Conservation (phyloP, 2,329 filamentous ascomycete species). For the Ilyonectria destructans region DNA sequence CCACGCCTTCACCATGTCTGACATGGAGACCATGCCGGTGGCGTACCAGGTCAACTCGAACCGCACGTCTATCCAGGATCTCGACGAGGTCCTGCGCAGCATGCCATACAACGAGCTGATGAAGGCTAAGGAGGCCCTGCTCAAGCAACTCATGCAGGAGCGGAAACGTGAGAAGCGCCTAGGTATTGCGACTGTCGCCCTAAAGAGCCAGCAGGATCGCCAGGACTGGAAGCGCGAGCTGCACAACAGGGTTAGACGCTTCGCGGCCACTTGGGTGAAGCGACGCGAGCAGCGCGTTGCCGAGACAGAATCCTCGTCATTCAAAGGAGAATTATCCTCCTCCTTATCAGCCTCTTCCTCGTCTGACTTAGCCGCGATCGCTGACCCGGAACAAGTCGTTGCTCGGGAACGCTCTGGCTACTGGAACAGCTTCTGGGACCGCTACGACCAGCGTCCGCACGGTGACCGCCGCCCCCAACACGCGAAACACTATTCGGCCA, state of each 20-base stretch:
- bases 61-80: conserved; percentile 47
- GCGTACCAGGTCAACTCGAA: conserved; percentile 44
- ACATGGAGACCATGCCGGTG: conserved; percentile 50
- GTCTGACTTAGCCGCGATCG: not conserved
- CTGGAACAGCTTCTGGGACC: conserved; percentile 48
- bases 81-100: conserved; percentile 49
- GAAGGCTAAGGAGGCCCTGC: conserved; percentile 43
- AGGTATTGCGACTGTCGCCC: conserved; percentile 19
- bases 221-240: conserved; percentile 41
- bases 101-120: conserved; percentile 53
- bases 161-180: conserved; percentile 39
- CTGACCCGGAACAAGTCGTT: conserved; percentile 36
- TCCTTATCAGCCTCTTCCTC: not conserved
- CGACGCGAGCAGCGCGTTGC: conserved; percentile 32
- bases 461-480: not conserved
- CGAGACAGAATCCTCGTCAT: not conserved
- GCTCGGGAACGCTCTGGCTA: conserved; percentile 40
- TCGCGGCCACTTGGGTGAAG: conserved; percentile 43
- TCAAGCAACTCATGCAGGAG: conserved; percentile 40
- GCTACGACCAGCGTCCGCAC: conserved; percentile 45
- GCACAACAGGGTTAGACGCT: conserved; percentile 41
- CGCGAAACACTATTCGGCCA: not conserved
- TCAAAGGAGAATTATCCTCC: conserved; percentile 4
- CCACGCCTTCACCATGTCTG: conserved; percentile 57
- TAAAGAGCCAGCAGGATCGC: conserved; percentile 22